phyloP scores from a whole-genome alignment of 306 rosid species.

The Cucurbita pepo region DNA sequence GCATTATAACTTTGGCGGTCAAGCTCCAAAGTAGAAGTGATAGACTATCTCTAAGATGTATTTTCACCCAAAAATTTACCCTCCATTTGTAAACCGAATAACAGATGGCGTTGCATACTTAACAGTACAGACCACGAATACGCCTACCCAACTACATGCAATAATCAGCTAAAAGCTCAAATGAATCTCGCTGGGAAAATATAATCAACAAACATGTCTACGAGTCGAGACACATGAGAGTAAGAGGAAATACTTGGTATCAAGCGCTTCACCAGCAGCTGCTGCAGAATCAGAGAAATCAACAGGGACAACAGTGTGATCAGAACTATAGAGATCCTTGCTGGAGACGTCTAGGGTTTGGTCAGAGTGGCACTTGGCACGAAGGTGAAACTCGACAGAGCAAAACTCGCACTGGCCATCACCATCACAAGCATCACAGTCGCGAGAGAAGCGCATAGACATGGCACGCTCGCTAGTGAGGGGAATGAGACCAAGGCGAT shows the following conservation, averaged over 20 bases:
- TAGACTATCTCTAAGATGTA: not conserved
- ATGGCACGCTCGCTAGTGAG: constrained; percentile 81
- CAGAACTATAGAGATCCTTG: constrained; percentile 69
- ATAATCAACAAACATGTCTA: not conserved
- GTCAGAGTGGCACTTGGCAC: constrained; percentile 59
- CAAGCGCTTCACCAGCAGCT: constrained; percentile 27
- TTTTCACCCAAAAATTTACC: not conserved
- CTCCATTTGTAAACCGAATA: not conserved
- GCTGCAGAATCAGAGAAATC: constrained; percentile 56
- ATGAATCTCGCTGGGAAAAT: not conserved
- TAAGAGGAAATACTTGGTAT: constrained; percentile 26
- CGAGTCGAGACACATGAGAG: not conserved
- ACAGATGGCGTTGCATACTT: not conserved
- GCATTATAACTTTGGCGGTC: not conserved
- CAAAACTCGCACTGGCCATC: constrained; percentile 97
- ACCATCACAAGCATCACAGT: constrained; percentile 96
- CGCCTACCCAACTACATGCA: not conserved
- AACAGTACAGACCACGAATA: not conserved
- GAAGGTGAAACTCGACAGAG: constrained; percentile 90
- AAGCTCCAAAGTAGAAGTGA: not conserved
- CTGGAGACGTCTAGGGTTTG: constrained; percentile 79
- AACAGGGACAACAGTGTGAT: constrained; percentile 84
- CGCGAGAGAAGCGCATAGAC: constrained; percentile 98
- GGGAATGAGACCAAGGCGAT: constrained; percentile 83
- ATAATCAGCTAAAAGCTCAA: not conserved